Conservation (phyloP, 2,329 filamentous ascomycete species). For the Botryotinia narcissicola region DNA sequence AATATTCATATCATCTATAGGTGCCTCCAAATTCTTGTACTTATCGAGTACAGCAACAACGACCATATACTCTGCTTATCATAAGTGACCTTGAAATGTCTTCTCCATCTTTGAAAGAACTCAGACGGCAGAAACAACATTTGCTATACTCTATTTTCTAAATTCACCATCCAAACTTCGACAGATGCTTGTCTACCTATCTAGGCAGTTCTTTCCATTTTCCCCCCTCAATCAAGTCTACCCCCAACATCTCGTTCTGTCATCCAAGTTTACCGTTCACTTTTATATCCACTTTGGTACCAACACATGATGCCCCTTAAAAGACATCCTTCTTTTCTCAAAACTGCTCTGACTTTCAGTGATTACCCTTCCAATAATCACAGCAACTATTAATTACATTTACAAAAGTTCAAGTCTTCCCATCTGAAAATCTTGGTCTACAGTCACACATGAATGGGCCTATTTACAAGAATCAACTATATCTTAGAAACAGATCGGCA, state of each 20-base stretch:
- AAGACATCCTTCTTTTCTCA: background rate
- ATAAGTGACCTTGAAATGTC: background rate
- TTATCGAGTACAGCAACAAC: background rate
- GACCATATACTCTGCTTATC: background rate
- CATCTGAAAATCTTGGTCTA: no score
- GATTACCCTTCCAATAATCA: background rate
- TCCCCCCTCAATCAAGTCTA: no score
- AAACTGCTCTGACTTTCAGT: background rate
- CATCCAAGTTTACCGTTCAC: background rate
- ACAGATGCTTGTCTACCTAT: background rate
- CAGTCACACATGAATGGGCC: background rate
- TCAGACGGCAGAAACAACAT: background rate
- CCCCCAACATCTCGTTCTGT: no score
- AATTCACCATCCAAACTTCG: background rate
- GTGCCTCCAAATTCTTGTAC: background rate
- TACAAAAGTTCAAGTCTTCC: background rate
- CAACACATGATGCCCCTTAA: background rate
- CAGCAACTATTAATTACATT: no score
- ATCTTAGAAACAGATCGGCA: background rate
- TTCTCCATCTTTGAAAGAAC: background rate
- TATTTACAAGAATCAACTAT: background rate
- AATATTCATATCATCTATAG: background rate
- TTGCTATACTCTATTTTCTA: no score
- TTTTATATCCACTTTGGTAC: background rate
- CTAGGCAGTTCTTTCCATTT: background rate